Conservation (phyloP, 1,284 basidiomycete genomes). For the Leccinum fuscescens region DNA sequence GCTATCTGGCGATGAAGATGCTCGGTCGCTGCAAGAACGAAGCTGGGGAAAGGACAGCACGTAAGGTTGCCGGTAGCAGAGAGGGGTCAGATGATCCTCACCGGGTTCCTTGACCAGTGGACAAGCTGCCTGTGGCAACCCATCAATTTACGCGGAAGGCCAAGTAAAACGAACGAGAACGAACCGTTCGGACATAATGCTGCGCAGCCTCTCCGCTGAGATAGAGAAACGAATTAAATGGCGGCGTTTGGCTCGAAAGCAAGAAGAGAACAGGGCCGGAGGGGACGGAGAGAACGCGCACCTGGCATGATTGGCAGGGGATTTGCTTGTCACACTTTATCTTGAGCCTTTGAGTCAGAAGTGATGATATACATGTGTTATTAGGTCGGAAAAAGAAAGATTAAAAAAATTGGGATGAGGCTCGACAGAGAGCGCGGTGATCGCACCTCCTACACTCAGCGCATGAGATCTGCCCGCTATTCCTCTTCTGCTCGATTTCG, state of each 20-base stretch:
- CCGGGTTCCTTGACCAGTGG: slow-evolving; percentile 66
- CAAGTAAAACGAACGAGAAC: background rate
- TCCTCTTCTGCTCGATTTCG: slow-evolving; percentile 55
- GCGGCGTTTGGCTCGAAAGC: background rate
- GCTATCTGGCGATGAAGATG: slow-evolving; percentile 67
- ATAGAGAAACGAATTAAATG: background rate
- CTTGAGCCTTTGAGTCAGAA: slow-evolving; percentile 49
- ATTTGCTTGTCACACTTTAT: slow-evolving; percentile 77
- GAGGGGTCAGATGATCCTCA: slow-evolving; percentile 20
- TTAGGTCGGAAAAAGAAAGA: slow-evolving; percentile 24
- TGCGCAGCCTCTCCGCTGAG: slow-evolving; percentile 60
- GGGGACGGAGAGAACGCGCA: slow-evolving; percentile 23
- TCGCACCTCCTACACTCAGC: slow-evolving; percentile 64
- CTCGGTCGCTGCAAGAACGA: slow-evolving; percentile 71
- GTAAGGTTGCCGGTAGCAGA: slow-evolving; percentile 1
- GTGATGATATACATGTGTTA: slow-evolving; percentile 1
- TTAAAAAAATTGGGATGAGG: background rate
- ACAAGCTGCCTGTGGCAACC: slow-evolving; percentile 46
- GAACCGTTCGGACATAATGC: slow-evolving; percentile 70
- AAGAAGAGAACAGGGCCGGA: background rate
- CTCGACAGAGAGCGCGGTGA: slow-evolving; percentile 36
- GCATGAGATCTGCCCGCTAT: slow-evolving; percentile 54
- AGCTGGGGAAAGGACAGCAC: slow-evolving; percentile 36
- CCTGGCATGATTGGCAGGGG: slow-evolving; percentile 68
- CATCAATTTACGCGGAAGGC: background rate